Base-by-base conservation (phyloP, 331 rosid genomes). In the Phaseolus coccineus region DNA sequence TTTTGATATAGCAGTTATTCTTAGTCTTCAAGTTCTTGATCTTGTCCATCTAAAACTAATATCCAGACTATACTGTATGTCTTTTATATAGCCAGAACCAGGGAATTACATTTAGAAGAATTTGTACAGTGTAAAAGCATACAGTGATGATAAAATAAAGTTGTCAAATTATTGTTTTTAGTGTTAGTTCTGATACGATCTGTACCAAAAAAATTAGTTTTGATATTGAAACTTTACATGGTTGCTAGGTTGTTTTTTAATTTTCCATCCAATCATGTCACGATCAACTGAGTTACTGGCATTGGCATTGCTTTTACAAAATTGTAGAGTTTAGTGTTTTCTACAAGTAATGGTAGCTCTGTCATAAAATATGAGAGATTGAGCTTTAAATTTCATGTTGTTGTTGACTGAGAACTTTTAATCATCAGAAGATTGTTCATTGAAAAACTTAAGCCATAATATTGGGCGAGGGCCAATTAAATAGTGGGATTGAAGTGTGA, bases 321-420 rank as follows among this genome's bases (percentile, higher is more conserved):
- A 31, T 40, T 39, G 51, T 25, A 25, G 39, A 30, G 14, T 73
- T 24, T 73, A 56, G 66, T 35, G 52, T 53, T 53, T 27, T 55
- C 22, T 52, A 35, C 64, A 37, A 53, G 66, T 39, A 72, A 64
- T 35, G 58, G 25, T 73, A 39, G 40, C 25, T 39, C 55, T 56
- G 8, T 8, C 14, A 13, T 47, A 73, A 37, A 19, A 73, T 52
- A 28, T 56, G 4, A 71, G 50, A 52, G 12, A 16, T 57, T 3
- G 15, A 37, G 78, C 68, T 73, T 73, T 13, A 56, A 24, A 28
- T 30, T 74, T 74, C 30, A 55, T 28, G 33, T 59, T 42, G 9
- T 35, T 47, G 16, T 46, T 24, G 27, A 13, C 56, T 56, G 53
- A 16, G 25, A 16, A 56, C 55, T 39, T 57, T 12, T 40, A 44